These are phyloP conservation scores for Rubia peregrina DNA, from an alignment of 305 asterid genomes.

Conservation along the genomic window DNA sequence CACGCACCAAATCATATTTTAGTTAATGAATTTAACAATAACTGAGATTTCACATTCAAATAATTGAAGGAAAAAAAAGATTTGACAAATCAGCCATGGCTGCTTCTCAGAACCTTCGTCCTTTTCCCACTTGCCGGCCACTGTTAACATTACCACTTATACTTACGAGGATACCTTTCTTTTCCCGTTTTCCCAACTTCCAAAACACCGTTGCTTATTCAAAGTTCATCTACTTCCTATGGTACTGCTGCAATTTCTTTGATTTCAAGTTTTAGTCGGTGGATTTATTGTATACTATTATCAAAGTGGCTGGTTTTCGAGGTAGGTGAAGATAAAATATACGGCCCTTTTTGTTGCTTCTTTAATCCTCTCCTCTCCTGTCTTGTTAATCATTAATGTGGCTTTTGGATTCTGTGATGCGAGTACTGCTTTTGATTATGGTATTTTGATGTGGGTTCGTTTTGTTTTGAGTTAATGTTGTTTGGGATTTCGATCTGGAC, in stretches of 20 bases:
- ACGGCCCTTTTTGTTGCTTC: not conserved
- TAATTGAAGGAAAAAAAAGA: not conserved
- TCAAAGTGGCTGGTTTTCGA: not conserved
- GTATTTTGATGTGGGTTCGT: constrained; percentile 16
- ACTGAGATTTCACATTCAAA: not conserved
- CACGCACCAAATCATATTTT: constrained; percentile 1
- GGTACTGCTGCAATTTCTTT: not conserved
- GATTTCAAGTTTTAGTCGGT: not conserved
- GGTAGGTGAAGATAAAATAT: not conserved
- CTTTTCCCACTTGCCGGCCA: constrained; percentile 3
- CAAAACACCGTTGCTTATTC: not conserved
- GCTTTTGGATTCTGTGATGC: not conserved
- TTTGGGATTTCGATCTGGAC: constrained; percentile 17
- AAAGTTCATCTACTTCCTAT: not conserved
- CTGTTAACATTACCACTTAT: not conserved
- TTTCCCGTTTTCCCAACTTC: not conserved
- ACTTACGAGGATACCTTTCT: not conserved
- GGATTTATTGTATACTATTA: not conserved
- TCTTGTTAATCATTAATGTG: not conserved
- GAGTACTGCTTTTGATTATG: not conserved
- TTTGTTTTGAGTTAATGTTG: not conserved
- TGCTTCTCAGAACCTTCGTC: constrained; percentile 59
- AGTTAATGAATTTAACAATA: not conserved
- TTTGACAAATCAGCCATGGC: constrained; percentile 13
- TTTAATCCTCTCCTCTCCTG: too few relatives aligned